These are phyloP conservation scores for Gossypium ekmanianum DNA, from an alignment of 345 rosid genomes.

Conservation along the genomic window DNA sequence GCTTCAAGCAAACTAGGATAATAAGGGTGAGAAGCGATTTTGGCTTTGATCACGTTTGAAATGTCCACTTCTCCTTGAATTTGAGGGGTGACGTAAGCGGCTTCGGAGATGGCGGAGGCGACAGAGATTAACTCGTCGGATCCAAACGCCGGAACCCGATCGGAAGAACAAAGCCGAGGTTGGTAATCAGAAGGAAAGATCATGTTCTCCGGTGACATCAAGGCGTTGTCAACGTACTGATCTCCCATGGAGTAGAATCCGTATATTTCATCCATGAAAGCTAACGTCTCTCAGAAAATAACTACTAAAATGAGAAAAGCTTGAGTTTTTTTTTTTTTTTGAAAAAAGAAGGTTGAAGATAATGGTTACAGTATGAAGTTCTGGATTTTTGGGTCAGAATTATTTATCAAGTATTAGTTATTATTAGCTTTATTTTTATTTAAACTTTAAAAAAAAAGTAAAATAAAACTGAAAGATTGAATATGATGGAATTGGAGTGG, in stretches of 20 bases:
- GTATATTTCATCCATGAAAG: slow-evolving; percentile 73
- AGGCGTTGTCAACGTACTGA: slow-evolving; percentile 47
- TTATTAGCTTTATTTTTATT: neutral
- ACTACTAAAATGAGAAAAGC: neutral
- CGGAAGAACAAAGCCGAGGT: slow-evolving; percentile 31
- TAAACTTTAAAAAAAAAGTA: neutral
- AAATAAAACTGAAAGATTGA: slow-evolving; percentile 8
- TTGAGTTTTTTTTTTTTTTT: too few species aligned
- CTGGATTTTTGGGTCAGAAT: neutral
- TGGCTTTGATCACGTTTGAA: slow-evolving; percentile 55
- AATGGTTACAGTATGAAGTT: neutral
- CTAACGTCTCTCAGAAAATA: neutral
- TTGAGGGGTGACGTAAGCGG: slow-evolving; percentile 55
- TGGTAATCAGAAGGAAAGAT: slow-evolving; percentile 51
- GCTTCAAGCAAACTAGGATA: slow-evolving; percentile 86
- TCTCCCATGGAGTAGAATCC: slow-evolving; percentile 49
- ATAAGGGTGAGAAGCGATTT: slow-evolving; percentile 72
- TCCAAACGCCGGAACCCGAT: slow-evolving; percentile 53
- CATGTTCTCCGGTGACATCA: slow-evolving; percentile 67
- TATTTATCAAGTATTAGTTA: neutral
- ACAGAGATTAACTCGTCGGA: slow-evolving; percentile 59
- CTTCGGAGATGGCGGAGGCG: slow-evolving; percentile 58
- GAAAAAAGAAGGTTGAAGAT: neutral
- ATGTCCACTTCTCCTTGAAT: slow-evolving; percentile 41
- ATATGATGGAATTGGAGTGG: slow-evolving; percentile 30